Evolutionary conservation across 257 asterid species (phyloP).

Genomic region (Nicotiana knightiana): DNA sequence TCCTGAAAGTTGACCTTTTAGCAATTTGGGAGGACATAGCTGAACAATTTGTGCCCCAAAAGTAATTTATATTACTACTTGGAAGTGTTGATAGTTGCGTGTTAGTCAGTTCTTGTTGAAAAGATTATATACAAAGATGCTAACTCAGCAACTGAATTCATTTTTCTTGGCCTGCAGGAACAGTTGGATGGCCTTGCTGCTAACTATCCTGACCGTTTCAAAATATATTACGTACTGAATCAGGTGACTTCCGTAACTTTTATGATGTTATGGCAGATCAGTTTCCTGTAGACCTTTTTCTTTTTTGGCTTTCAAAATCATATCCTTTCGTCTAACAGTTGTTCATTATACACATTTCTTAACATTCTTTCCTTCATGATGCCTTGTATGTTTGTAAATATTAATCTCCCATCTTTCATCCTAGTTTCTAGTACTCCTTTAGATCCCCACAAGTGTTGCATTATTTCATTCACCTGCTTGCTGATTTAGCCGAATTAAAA

Average conservation of each 20-base stretch:
- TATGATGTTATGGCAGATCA: no score
- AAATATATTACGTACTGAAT: no score
- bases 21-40: no score
- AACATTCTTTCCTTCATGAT: not conserved
- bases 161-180: no score
- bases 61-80: not conserved
- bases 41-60: no score
- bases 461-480: not conserved
- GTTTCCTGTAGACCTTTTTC: no score
- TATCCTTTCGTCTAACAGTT: not conserved
- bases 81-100: not conserved
- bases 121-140: not conserved
- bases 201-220: no score
- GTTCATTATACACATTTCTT: not conserved
- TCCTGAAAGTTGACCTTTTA: no score
- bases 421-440: not conserved
- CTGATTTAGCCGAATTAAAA: not conserved
- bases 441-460: not conserved
- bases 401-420: not conserved
- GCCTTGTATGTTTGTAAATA: not conserved
- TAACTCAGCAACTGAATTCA: not conserved
- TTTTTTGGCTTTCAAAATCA: not conserved
- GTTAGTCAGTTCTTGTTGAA: not conserved
- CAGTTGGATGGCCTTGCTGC: no score
- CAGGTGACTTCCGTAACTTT: no score